Conservation (phyloP, 2,329 filamentous ascomycete genomes). For the Epichloe typhina region DNA sequence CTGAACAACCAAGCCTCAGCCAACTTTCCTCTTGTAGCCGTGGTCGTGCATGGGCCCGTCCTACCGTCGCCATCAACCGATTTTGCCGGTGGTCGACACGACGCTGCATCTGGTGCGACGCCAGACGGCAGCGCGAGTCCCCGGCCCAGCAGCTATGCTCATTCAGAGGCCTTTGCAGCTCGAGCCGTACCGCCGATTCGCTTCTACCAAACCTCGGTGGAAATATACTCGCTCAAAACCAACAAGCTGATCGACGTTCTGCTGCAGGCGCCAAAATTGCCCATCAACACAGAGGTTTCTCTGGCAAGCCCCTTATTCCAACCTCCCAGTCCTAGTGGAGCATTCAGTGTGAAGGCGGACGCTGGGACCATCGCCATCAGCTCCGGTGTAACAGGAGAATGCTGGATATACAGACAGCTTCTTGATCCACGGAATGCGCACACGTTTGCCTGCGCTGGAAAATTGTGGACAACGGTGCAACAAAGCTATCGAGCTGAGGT, state of each 20-base stretch:
- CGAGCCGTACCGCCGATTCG: conserved; percentile 31
- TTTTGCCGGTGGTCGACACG: conserved; percentile 21
- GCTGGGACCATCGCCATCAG: conserved; percentile 59
- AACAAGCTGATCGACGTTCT: conserved; percentile 59
- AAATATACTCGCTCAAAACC: conserved; percentile 76
- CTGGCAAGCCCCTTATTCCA: conserved; percentile 51
- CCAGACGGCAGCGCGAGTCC: conserved; percentile 30
- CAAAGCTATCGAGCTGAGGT: conserved; percentile 37
- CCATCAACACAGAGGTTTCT: conserved; percentile 40
- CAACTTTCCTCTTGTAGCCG: conserved; percentile 60
- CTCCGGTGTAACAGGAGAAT: conserved; percentile 75
- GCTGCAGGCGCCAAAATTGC: conserved; percentile 52
- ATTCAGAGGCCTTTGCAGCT: conserved; percentile 22
- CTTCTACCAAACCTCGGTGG: conserved; percentile 74
- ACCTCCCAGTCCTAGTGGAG: conserved; percentile 56
- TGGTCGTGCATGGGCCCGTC: conserved; percentile 68
- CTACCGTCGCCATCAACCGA: conserved; percentile 29
- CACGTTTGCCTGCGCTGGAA: conserved; percentile 59
- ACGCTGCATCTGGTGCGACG: conserved; percentile 20
- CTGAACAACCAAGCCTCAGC: conserved; percentile 37
- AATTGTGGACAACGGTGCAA: conserved; percentile 83
- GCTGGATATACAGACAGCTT: conserved; percentile 58
- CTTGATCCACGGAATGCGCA: conserved; percentile 28
- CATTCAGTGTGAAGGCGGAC: conserved; percentile 61
- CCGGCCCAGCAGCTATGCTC: conserved; percentile 25